Percentiles rank a stretch among this genome's conserved stretches.
Evolutionary conservation across 768 basidiomycete species (phyloP).

Genomic region (Amanita thiersii): DNA sequence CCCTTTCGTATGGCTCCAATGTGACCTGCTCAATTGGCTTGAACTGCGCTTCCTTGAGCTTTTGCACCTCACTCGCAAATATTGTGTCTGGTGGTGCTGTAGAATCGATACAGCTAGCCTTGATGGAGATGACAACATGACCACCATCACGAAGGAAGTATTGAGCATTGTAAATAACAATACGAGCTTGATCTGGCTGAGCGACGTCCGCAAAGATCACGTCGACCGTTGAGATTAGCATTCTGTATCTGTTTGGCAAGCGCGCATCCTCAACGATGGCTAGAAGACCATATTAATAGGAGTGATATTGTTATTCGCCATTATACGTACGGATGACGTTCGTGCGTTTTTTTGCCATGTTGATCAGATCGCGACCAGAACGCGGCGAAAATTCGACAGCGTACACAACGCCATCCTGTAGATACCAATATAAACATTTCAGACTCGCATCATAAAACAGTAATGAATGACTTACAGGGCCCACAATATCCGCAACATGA

Average conservation of each 20-base stretch:
- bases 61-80: slow-evolving; percentile 83
- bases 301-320: not conserved
- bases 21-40: slow-evolving; percentile 96
- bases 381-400: slow-evolving; percentile 97
- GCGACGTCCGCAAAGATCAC: slow-evolving; percentile 98
- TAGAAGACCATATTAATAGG: slow-evolving; percentile 18
- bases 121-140: slow-evolving; percentile 93
- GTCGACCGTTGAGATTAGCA: slow-evolving; percentile 92
- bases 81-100: slow-evolving; percentile 86
- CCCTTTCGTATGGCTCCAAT: slow-evolving; percentile 87
- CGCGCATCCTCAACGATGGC: slow-evolving; percentile 98
- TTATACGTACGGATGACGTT: slow-evolving; percentile 87
- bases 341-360: slow-evolving; percentile 99
- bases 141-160: slow-evolving; percentile 94
- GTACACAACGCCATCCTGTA: slow-evolving; percentile 90
- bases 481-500: slow-evolving; percentile 98
- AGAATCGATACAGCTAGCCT: slow-evolving; percentile 98
- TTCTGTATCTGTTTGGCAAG: slow-evolving; percentile 92
- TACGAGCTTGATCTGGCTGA: slow-evolving; percentile 98
- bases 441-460: slow-evolving; percentile 1
- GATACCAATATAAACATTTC: slow-evolving; percentile 11
- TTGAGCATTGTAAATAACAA: slow-evolving; percentile 87
- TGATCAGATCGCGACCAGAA: slow-evolving; percentile 95
- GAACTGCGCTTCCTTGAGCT: slow-evolving; percentile 67
- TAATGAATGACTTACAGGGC: slow-evolving; percentile 55